Base-by-base conservation (phyloP, 1,139 yeast species). In the Magnusiomyces ingens region DNA sequence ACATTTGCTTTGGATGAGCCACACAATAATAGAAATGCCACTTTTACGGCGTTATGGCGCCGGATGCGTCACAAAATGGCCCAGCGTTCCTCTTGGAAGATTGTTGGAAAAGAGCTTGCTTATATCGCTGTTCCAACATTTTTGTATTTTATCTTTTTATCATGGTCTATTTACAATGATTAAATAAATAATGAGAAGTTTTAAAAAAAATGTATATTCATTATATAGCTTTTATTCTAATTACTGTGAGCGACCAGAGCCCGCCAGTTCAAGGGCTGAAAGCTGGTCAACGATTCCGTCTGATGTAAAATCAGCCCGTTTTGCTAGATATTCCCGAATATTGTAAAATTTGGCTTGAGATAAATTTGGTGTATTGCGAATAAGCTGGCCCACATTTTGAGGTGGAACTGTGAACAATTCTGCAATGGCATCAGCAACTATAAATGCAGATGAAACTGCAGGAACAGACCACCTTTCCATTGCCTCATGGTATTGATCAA, bases 381-480 rank as follows among this genome's bases (percentile, higher is more conserved):
- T 81, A 64, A 91, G 76, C 0, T 95, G 44, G 13, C 50, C 18
- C 5, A 55, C 52, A 19, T 51, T 50, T 48, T 53, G 54, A 21
- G 51, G 51, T 38, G 17, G 22, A 11, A 88, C 95, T 0, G 95
- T 85, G 66, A 84, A 91, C 59, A 91, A 73, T 63, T 88, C 89
- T 41, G 94, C 91, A 57, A 91, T 80, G 60, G 90, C 96, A 64
- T 89, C 82, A 58, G 91, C 71, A 11, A 89, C 75, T 50, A 80
- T 81, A 71, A 86, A 89, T 53, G 80, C 78, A 44, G 82, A 86
- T n/a, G 84, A 75, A 42, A 90, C 71, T 52, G 79, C 83, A 1
- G 77, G 75, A 32, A 86, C 74, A 4, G 74, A 75, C 93, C 95
- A 88, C 48, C 73, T 75, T 57, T 85, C 94, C 52, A 91, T 79